phyloP scores from a whole-genome alignment of 2,329 filamentous ascomycete species.

The Fusarium succisae region DNA sequence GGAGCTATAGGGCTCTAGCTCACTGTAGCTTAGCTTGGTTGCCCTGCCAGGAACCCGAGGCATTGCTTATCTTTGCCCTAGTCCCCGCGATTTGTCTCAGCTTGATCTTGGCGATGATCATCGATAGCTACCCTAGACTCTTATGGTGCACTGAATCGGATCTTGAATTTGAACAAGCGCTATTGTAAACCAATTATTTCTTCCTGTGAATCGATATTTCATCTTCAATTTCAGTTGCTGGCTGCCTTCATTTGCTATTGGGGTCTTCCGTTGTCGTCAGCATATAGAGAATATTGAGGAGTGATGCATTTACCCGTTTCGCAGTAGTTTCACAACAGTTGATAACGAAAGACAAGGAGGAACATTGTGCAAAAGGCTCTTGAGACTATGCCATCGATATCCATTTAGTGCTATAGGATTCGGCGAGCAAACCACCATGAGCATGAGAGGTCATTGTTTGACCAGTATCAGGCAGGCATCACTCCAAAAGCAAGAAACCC shows the following conservation, averaged over 20 bases:
- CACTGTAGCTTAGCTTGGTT: slow-evolving; percentile 27
- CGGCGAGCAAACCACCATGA: fast-evolving
- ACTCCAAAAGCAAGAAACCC: background rate
- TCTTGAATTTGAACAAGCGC: background rate
- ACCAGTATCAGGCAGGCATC: background rate
- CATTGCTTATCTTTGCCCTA: slow-evolving; percentile 31
- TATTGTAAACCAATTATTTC: background rate
- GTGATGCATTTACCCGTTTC: background rate
- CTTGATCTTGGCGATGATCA: slow-evolving; percentile 5
- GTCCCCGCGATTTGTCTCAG: slow-evolving; percentile 9
- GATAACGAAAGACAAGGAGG: background rate
- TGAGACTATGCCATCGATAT: background rate
- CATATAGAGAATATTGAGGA: background rate
- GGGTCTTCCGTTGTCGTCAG: background rate
- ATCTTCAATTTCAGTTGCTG: fast-evolving
- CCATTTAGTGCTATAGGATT: fast-evolving
- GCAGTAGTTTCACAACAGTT: background rate
- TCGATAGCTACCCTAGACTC: background rate
- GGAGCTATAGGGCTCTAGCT: slow-evolving; percentile 1
- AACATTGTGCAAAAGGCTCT: background rate
- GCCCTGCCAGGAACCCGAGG: slow-evolving; percentile 35
- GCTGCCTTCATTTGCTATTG: fast-evolving
- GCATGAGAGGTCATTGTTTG: background rate
- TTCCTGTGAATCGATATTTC: background rate
- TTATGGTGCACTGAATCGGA: background rate